Evolutionary conservation across 1,284 basidiomycete species (phyloP).

Genomic region (Cryptococcus sp.): DNA sequence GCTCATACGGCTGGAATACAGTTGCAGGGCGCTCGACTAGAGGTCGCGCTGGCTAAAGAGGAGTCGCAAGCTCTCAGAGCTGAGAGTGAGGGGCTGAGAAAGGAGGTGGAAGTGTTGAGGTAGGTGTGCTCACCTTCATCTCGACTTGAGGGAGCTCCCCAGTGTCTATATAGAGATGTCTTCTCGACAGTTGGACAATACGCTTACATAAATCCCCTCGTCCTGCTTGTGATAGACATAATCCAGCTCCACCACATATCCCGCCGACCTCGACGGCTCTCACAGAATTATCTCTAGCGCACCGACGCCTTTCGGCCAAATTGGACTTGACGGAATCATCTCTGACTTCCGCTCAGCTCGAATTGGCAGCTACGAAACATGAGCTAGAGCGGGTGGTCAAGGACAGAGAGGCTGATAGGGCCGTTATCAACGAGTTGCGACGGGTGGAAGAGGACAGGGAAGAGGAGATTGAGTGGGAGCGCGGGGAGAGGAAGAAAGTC

Average conservation of each 20-base stretch:
- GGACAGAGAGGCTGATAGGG: slow-evolving; percentile 58
- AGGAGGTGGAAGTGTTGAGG: slow-evolving; percentile 47
- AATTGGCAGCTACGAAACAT: slow-evolving; percentile 54
- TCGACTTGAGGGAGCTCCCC: no score
- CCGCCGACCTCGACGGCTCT: slow-evolving; percentile 41
- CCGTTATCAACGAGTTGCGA: slow-evolving; percentile 36
- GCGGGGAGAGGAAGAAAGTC: slow-evolving; percentile 38
- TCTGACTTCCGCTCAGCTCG: slow-evolving; percentile 41
- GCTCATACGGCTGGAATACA: slow-evolving; percentile 50
- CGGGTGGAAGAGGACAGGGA: slow-evolving; percentile 63
- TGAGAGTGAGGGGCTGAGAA: slow-evolving; percentile 37
- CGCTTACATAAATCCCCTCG: no score
- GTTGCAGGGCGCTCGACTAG: slow-evolving; percentile 50
- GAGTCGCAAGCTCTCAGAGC: slow-evolving; percentile 45
- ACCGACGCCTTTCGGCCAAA: slow-evolving; percentile 50
- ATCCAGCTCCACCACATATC: slow-evolving; percentile 35
- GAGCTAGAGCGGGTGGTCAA: slow-evolving; percentile 62
- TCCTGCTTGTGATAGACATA: slow-evolving; percentile 4
- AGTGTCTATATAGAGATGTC: no score
- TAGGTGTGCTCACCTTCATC: slow-evolving; percentile 16
- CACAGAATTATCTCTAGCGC: slow-evolving; percentile 51
- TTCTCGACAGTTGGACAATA: no score
- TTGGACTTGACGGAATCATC: slow-evolving; percentile 47
- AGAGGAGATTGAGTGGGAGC: slow-evolving; percentile 55
- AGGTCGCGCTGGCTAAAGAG: slow-evolving; percentile 44